Conservation (phyloP, 139 green algal species). For the Chlorella sorokiniana region DNA sequence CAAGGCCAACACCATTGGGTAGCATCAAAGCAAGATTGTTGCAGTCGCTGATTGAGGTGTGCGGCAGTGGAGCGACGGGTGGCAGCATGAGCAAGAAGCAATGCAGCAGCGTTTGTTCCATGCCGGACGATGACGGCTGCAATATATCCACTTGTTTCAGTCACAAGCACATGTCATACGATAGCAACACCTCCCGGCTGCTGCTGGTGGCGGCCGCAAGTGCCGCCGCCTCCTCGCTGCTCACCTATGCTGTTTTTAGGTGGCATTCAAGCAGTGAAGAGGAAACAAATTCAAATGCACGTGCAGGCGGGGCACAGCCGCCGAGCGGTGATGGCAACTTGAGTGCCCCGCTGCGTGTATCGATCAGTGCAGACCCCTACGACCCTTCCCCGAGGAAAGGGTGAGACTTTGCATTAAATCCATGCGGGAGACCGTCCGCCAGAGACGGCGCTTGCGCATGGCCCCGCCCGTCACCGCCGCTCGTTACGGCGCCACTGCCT, state of each 20-base stretch:
- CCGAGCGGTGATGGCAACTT: neutral
- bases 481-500: too few relatives aligned
- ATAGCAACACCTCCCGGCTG: constrained; percentile 8
- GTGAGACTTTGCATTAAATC: constrained; percentile 12
- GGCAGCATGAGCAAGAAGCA: too few relatives aligned
- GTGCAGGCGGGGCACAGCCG: neutral
- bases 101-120: too few relatives aligned
- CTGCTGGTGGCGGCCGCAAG: constrained; percentile 12
- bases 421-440: too few relatives aligned
- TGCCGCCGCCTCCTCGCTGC: constrained; percentile 16
- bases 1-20: too few relatives aligned
- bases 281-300: neutral
- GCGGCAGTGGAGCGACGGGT: too few relatives aligned
- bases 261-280: neutral
- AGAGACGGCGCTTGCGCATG: neutral
- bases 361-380: constrained; percentile 22
- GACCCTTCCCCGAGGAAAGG: constrained; percentile 28
- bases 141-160: neutral
- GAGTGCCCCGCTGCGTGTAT: neutral
- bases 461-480: neutral
- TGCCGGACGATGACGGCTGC: too few relatives aligned
- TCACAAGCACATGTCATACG: neutral
- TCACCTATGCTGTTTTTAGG: constrained; percentile 29
- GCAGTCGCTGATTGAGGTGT: too few relatives aligned
- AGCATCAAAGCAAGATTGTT: too few relatives aligned